Evolutionary conservation across 495 filamentous ascomycete species (phyloP).

Genomic region (Hyaloscypha finlandica): DNA sequence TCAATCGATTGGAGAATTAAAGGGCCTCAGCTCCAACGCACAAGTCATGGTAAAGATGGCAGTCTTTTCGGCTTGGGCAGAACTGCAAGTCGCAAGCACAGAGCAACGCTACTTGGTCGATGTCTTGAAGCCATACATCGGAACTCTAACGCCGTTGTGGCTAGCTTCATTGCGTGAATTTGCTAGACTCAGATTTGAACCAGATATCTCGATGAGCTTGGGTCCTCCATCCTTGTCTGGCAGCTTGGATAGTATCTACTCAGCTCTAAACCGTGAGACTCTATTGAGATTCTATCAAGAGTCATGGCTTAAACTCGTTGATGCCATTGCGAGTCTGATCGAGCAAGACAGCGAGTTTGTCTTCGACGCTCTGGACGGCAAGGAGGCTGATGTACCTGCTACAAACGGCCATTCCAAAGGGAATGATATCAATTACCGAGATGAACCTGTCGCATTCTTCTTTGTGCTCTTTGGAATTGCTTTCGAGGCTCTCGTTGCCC

Average conservation of each 20-base stretch:
- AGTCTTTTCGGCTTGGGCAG: slow-evolving; percentile 98
- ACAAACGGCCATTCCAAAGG: slow-evolving; percentile 55
- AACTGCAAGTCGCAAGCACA: slow-evolving; percentile 92
- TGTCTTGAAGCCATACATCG: slow-evolving; percentile 88
- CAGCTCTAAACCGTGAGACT: slow-evolving; percentile 91
- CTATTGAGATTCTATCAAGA: slow-evolving; percentile 96
- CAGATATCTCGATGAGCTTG: slow-evolving; percentile 87
- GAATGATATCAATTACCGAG: slow-evolving; percentile 91
- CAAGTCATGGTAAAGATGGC: slow-evolving; percentile 98
- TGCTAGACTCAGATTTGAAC: slow-evolving; percentile 90
- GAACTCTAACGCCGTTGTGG: slow-evolving; percentile 88
- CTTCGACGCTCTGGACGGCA: slow-evolving; percentile 93
- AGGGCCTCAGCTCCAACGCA: slow-evolving; percentile 92
- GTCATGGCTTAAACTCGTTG: slow-evolving; percentile 93
- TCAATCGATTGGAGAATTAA: slow-evolving; percentile 88
- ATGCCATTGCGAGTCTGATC: slow-evolving; percentile 96
- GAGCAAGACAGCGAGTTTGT: slow-evolving; percentile 97
- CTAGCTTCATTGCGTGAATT: slow-evolving; percentile 91
- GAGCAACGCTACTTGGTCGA: slow-evolving; percentile 88
- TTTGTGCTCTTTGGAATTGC: slow-evolving; percentile 97
- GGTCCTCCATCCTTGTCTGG: slow-evolving; percentile 73
- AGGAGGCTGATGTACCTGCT: slow-evolving; percentile 55
- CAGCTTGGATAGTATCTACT: slow-evolving; percentile 86
- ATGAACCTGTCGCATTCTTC: slow-evolving; percentile 98
- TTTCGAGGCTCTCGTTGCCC: slow-evolving; percentile 88